Base-by-base conservation (phyloP, 2,329 filamentous ascomycete species). In the Fusarium sp. region DNA sequence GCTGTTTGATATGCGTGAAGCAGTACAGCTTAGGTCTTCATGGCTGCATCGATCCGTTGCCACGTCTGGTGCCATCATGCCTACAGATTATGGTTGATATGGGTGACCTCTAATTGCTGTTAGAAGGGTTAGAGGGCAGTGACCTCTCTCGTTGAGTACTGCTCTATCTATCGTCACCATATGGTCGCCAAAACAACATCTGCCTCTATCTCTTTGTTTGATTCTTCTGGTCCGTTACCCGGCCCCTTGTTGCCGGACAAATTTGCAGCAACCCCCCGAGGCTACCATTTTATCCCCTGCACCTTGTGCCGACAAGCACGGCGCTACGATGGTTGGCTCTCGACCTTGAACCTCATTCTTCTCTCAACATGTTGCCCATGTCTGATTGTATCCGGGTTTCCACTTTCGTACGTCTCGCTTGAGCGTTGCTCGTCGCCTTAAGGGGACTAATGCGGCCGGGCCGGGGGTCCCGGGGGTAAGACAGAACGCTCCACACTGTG, bases 371-470 rank as follows among this genome's bases (percentile, higher is more conserved):
- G 22, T 51, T 42, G 56, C 66, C 55, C 66, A 34, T 51, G 66
- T 67, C 40, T 69, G 42, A 46, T 66, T n/a, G 21, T 34, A 36
- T 39, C 33, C 45, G 46, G 55, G 65, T 69, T 69, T 43, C 66
- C 66, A 69, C 66, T 69, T 67, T 67, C 55, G 22, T 61, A 69
- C 66, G 31, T 57, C 57, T 69, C 66, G 66, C 66, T 69, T 69
- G 66, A 65, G 46, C 53, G 43, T 66, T 53, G 57, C 52, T 69
- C 51, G 55, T 69, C 61, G 49, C 66, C 61, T 69, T 53, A 69
- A 69, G 58, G 15, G 62, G 66, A 67, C 66, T 69, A 69, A 68
- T 69, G 65, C 65, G 56, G 47, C 66, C 66, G 66, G 66, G 47
- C 66, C 66, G 66, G 65, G 53, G 55, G 38, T 54, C 56, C 66